Percentiles rank a stretch among this genome's conserved stretches.
These are phyloP conservation scores for Rugosomyces carneus DNA, from an alignment of 1,284 basidiomycete genomes.

Conservation along the genomic window DNA sequence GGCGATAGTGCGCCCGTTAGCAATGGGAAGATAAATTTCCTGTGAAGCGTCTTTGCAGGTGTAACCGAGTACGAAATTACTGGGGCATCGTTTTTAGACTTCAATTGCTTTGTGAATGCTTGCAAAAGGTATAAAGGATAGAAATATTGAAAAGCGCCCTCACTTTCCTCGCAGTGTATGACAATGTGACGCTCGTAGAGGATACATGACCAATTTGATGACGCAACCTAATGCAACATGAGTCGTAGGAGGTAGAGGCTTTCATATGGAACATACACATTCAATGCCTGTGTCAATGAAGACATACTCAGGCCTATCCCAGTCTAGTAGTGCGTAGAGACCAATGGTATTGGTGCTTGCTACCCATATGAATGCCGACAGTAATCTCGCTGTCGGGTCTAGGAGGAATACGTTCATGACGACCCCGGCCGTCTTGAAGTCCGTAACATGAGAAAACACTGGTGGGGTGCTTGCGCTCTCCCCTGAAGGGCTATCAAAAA, in stretches of 20 bases:
- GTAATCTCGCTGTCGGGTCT: slow-evolving; percentile 52
- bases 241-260: not conserved
- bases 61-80: slow-evolving; percentile 28
- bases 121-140: slow-evolving; percentile 48
- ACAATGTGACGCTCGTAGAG: slow-evolving; percentile 54
- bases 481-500: slow-evolving; percentile 36
- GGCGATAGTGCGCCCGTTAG: slow-evolving; percentile 6
- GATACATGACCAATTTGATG: slow-evolving; percentile 73
- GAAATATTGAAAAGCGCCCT: slow-evolving; percentile 49
- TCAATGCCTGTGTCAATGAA: slow-evolving; percentile 67
- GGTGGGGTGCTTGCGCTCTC: slow-evolving; percentile 29
- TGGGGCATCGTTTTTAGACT: slow-evolving; percentile 27
- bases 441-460: slow-evolving; percentile 48
- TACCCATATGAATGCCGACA: slow-evolving; percentile 65
- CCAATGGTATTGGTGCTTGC: slow-evolving; percentile 45
- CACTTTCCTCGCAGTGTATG: slow-evolving; percentile 63
- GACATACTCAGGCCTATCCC: slow-evolving; percentile 56
- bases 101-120: slow-evolving; percentile 28
- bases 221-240: slow-evolving; percentile 35
- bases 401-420: slow-evolving; percentile 76
- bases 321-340: slow-evolving; percentile 61
- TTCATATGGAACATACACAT: slow-evolving; percentile 43
- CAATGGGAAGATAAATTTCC: slow-evolving; percentile 28
- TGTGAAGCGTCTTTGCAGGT: slow-evolving; percentile 28
- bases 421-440: slow-evolving; percentile 57